These are phyloP conservation scores for Physcomitrium patens DNA, from an alignment of 225 moss, liverwort and hornwort species.

Conservation along the genomic window DNA sequence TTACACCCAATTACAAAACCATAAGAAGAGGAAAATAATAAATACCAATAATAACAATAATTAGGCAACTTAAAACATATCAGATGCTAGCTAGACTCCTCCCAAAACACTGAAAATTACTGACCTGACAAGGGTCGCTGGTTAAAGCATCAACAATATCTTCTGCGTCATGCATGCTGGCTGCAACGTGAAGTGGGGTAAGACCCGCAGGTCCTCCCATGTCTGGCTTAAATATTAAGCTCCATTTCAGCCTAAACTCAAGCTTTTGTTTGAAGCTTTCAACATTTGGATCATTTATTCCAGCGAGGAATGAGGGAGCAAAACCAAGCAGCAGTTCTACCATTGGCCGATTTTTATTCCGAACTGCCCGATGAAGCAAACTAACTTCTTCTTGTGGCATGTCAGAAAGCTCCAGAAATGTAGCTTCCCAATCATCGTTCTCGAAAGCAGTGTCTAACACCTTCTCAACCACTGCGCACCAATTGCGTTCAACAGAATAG, in stretches of 20 bases:
- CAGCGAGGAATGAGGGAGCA: constrained; percentile 53
- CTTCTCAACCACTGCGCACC: constrained; percentile 80
- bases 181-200: constrained; percentile 90
- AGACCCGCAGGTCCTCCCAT: constrained; percentile 75
- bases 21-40: background rate
- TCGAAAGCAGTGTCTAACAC: constrained; percentile 77
- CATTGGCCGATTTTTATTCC: constrained; percentile 70
- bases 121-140: constrained; percentile 81
- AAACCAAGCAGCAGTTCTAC: constrained; percentile 74
- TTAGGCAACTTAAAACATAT: background rate
- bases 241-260: constrained; percentile 46
- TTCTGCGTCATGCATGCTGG: constrained; percentile 70
- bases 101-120: background rate
- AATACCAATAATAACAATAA: background rate
- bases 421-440: constrained; percentile 41
- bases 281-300: constrained; percentile 29
- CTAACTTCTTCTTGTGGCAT: constrained; percentile 57
- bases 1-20: too few relatives aligned
- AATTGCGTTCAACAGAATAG: constrained; percentile 77
- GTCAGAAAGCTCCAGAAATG: constrained; percentile 47
- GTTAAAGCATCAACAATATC: constrained; percentile 81
- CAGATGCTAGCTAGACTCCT: background rate
- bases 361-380: constrained; percentile 84
- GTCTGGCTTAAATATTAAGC: constrained; percentile 71
- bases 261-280: constrained; percentile 38